Evolutionary conservation across 345 rosid species (phyloP).

Genomic region (Ricinus communis): DNA sequence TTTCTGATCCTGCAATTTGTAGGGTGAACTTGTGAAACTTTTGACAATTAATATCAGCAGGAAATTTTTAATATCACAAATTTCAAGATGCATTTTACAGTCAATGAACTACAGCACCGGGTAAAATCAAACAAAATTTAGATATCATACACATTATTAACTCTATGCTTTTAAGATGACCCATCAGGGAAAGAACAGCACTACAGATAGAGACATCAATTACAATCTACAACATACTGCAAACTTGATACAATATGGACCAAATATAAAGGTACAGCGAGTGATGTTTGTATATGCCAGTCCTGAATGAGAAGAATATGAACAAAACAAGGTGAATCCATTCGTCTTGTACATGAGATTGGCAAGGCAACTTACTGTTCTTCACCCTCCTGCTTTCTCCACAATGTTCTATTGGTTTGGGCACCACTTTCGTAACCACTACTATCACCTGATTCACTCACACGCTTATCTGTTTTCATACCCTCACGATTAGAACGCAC

Average conservation of each 20-base stretch:
- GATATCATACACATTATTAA: background rate
- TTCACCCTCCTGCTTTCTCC: constrained; percentile 47
- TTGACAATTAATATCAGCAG: background rate
- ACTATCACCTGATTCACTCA: constrained; percentile 72
- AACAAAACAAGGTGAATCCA: background rate
- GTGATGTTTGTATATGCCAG: constrained; percentile 1
- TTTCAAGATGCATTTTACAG: background rate
- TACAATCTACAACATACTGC: constrained; percentile 11
- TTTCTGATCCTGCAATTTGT: background rate
- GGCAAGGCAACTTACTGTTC: constrained; percentile 37
- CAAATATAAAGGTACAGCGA: constrained; percentile 11
- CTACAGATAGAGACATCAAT: background rate
- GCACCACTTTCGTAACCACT: constrained; percentile 65
- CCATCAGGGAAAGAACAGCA: background rate
- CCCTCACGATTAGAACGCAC: constrained; percentile 34
- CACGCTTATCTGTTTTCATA: constrained; percentile 42
- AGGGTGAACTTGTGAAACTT: background rate
- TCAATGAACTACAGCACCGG: background rate
- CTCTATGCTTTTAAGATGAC: constrained; percentile 1
- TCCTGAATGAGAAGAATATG: constrained; percentile 6
- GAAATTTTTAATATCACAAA: background rate
- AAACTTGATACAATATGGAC: constrained; percentile 1
- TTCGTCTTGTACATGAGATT: constrained; percentile 18
- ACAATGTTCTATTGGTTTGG: constrained; percentile 38
- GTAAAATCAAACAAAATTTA: background rate